phyloP scores from a whole-genome alignment of 2,329 filamentous ascomycete species.

The Fusarium musae region DNA sequence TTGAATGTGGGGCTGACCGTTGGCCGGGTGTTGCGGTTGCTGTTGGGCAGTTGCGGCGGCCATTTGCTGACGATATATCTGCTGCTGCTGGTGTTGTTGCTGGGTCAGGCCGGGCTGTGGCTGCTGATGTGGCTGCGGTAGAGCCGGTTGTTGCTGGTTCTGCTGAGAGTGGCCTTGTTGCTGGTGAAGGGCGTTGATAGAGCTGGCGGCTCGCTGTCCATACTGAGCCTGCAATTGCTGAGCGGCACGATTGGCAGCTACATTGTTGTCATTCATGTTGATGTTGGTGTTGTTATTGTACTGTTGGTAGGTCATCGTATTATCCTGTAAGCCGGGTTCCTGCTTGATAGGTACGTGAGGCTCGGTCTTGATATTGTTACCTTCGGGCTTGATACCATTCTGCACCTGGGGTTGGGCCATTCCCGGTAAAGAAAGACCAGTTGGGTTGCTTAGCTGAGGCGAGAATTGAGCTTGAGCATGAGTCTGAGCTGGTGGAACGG shows the following conservation, averaged over 20 bases:
- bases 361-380: conserved; percentile 59
- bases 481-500: conserved; percentile 35
- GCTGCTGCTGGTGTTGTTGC: conserved; percentile 50
- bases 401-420: conserved; percentile 44
- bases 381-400: conserved; percentile 58
- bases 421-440: conserved; percentile 46
- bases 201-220: conserved; percentile 71
- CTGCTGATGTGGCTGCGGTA: conserved; percentile 47
- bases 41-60: conserved; percentile 41
- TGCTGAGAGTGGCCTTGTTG: conserved; percentile 44
- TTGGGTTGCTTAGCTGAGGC: conserved; percentile 40
- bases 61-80: conserved; percentile 49
- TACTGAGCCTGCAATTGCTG: conserved; percentile 69
- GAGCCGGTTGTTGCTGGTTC: conserved; percentile 32
- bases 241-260: conserved; percentile 66
- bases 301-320: conserved; percentile 49
- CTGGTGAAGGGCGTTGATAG: conserved; percentile 70
- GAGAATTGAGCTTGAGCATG: conserved; percentile 49
- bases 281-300: conserved; percentile 43
- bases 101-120: conserved; percentile 45
- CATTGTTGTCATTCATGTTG: conserved; percentile 48
- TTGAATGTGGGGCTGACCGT: conserved; percentile 43
- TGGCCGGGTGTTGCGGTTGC: conserved; percentile 51
- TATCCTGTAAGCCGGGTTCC: conserved; percentile 54
- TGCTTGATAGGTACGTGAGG: conserved; percentile 56